These are phyloP conservation scores for Gracilariopsis chorda DNA, from an alignment of 23 red algal species.

Conservation along the genomic window DNA sequence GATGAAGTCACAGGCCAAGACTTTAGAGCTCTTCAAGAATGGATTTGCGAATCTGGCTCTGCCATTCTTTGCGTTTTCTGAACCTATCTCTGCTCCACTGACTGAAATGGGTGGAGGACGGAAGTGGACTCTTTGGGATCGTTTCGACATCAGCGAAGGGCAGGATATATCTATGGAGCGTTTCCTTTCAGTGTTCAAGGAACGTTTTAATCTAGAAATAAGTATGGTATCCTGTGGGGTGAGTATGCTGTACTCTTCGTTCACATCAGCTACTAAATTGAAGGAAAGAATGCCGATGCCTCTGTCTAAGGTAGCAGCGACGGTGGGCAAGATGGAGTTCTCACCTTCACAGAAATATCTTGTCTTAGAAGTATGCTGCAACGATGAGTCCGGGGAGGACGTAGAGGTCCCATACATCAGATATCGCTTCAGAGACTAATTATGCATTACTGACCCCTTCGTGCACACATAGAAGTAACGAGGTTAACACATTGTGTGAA, in stretches of 20 bases:
- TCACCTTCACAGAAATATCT: slow-evolving; percentile 76
- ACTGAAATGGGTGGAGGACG: slow-evolving; percentile 82
- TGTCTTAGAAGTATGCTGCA: slow-evolving; percentile 90
- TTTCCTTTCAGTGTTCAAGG: slow-evolving; percentile 91
- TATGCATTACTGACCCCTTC: background rate
- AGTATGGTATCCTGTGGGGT: slow-evolving; percentile 94
- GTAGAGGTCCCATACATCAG: slow-evolving; percentile 97
- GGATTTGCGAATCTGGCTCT: slow-evolving; percentile 96
- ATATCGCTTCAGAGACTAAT: slow-evolving; percentile 82
- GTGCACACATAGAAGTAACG: background rate
- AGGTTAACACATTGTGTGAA: background rate
- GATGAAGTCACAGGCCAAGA: slow-evolving; percentile 47
- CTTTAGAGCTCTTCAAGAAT: slow-evolving; percentile 90
- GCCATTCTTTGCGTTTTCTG: slow-evolving; percentile 94
- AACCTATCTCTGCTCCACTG: slow-evolving; percentile 81
- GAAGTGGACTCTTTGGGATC: slow-evolving; percentile 95
- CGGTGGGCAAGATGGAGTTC: slow-evolving; percentile 91
- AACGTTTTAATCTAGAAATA: slow-evolving; percentile 75
- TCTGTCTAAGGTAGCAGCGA: slow-evolving; percentile 71
- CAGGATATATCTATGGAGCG: slow-evolving; percentile 83
- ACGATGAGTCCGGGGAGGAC: slow-evolving; percentile 91
- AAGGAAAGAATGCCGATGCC: slow-evolving; percentile 82
- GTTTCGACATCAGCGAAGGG: slow-evolving; percentile 90
- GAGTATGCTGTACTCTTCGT: slow-evolving; percentile 92
- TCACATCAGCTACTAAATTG: slow-evolving; percentile 77